Evolutionary conservation across 2,329 filamentous ascomycete genomes (phyloP).

Genomic region (Coniochaeta prunicola): DNA sequence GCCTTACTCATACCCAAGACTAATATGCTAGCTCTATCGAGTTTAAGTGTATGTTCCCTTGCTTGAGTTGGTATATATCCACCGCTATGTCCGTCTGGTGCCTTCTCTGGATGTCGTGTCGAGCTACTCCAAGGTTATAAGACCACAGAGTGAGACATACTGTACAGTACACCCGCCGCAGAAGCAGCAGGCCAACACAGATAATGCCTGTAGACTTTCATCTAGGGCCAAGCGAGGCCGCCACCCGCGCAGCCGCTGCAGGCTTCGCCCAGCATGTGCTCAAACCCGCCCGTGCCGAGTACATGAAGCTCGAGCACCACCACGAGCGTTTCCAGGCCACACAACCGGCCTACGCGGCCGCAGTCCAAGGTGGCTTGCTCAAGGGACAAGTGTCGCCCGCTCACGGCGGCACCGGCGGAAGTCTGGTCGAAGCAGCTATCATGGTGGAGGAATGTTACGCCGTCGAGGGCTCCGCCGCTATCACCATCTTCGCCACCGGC

Average conservation of each 20-base stretch:
- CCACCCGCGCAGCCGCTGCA: conserved; percentile 13
- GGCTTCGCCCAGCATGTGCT: conserved; percentile 15
- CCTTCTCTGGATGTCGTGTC: neutral
- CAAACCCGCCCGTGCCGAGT: conserved; percentile 12
- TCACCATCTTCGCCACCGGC: conserved; percentile 44
- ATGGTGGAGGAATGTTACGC: conserved; percentile 46
- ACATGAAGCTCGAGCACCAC: conserved; percentile 10
- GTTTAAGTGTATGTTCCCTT: neutral
- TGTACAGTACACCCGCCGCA: neutral
- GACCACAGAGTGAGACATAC: neutral
- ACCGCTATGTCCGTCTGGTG: neutral
- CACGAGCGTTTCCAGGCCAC: conserved; percentile 38
- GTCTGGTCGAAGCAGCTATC: conserved; percentile 39
- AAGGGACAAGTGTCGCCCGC: conserved; percentile 36
- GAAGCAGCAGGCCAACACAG: neutral
- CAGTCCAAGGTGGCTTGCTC: conserved; percentile 35
- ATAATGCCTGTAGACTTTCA: conserved; percentile 17
- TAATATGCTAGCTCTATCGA: too few species aligned
- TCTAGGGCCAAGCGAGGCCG: conserved; percentile 12
- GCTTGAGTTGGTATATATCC: neutral
- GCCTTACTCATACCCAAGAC: neutral
- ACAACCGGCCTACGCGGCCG: conserved; percentile 35
- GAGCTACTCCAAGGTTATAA: neutral
- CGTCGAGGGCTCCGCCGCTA: conserved; percentile 37
- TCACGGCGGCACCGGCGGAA: conserved; percentile 36